phyloP scores from a whole-genome alignment of 495 filamentous ascomycete species.

The Paragyromitra xinjiangensis region DNA sequence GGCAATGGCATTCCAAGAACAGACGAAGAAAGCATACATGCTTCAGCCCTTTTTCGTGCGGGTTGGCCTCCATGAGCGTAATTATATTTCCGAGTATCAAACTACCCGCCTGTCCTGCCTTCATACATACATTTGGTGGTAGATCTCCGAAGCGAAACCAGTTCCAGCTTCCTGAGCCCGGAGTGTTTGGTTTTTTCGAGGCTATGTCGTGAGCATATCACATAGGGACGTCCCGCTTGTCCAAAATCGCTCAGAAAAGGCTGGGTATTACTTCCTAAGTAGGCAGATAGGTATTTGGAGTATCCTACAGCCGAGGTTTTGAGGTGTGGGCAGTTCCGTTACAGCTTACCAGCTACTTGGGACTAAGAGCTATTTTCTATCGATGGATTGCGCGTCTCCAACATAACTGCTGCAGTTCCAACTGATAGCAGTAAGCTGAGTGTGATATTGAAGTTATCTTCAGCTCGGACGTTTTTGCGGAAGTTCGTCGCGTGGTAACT shows the following conservation, averaged over 20 bases:
- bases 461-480: conserved; percentile 24
- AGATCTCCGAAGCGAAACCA: conserved; percentile 28
- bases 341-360: neutral
- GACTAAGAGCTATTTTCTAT: conserved; percentile 7
- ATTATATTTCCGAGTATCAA: conserved; percentile 17
- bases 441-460: neutral
- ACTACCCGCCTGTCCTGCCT: neutral
- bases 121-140: conserved; percentile 8
- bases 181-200: conserved; percentile 26
- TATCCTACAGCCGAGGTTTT: neutral
- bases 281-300: neutral
- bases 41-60: neutral
- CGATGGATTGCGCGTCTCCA: neutral
- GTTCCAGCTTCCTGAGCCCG: conserved; percentile 1
- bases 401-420: neutral
- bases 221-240: conserved; percentile 16
- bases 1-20: conserved; percentile 19
- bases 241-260: conserved; percentile 16
- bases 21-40: neutral
- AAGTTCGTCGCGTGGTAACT: conserved; percentile 13
- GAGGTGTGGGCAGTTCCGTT: neutral
- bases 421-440: neutral
- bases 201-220: conserved; percentile 2
- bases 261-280: neutral
- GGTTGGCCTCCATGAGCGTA: conserved; percentile 19